phyloP scores from a whole-genome alignment of 179 eudicot species.

The Beta corolliflora region DNA sequence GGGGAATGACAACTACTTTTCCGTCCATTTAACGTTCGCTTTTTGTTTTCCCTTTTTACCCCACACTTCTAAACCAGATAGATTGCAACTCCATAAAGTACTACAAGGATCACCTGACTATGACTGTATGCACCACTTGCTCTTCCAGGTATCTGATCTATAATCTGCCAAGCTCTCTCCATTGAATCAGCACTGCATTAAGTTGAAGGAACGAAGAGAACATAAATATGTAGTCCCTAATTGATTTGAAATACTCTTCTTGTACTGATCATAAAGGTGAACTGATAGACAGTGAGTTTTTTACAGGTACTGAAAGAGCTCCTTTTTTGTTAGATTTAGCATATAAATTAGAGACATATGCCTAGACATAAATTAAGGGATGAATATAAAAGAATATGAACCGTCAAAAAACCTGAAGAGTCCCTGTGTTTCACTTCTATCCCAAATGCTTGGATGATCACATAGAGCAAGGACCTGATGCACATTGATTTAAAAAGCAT shows the following conservation, averaged over 20 bases:
- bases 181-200: conserved; percentile 72
- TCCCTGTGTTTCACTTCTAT: conserved; percentile 75
- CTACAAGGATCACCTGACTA: conserved; percentile 57
- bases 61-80: not conserved
- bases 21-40: not conserved
- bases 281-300: not conserved
- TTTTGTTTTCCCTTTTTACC: not conserved
- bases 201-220: conserved; percentile 10
- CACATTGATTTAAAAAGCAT: not conserved
- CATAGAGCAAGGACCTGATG: conserved; percentile 85
- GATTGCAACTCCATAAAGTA: not conserved
- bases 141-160: conserved; percentile 89
- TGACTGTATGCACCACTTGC: conserved; percentile 99
- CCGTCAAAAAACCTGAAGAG: conserved; percentile 59
- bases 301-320: not conserved
- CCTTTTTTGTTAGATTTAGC: not conserved
- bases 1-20: not conserved
- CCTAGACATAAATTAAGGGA: too few relatives aligned
- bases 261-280: conserved; percentile 2
- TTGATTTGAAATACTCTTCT: too few relatives aligned
- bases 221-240: not conserved
- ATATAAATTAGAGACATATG: not conserved
- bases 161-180: conserved; percentile 79
- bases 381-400: too few relatives aligned
- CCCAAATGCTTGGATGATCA: conserved; percentile 83